Conservation (phyloP, 805 yeast genomes). For the Metschnikowia henanensis region DNA sequence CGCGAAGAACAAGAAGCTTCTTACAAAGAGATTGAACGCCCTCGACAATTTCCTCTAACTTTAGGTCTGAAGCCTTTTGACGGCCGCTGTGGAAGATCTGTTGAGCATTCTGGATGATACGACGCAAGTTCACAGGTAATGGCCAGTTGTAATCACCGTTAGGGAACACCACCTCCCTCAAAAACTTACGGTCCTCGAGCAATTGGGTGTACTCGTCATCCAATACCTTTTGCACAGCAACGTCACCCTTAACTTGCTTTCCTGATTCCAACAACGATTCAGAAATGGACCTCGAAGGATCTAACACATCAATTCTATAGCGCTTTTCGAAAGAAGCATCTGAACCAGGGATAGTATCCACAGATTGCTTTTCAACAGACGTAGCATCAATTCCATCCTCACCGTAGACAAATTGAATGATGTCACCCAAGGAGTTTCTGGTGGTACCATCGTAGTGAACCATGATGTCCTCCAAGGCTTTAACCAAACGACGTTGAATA, state of each 20-base stretch:
- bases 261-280: slow-evolving; percentile 85
- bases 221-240: slow-evolving; percentile 73
- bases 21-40: slow-evolving; percentile 70
- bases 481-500: slow-evolving; percentile 96
- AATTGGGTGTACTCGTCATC: slow-evolving; percentile 87
- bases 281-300: slow-evolving; percentile 55
- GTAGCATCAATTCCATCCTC: slow-evolving; percentile 99
- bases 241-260: slow-evolving; percentile 86
- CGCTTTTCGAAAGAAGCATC: slow-evolving; percentile 78
- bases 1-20: slow-evolving; percentile 77
- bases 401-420: slow-evolving; percentile 95
- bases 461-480: slow-evolving; percentile 96
- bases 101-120: slow-evolving; percentile 95
- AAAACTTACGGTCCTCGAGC: slow-evolving; percentile 68
- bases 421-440: slow-evolving; percentile 94
- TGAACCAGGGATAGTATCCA: slow-evolving; percentile 95
- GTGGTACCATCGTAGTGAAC: slow-evolving; percentile 98
- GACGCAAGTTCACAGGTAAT: slow-evolving; percentile 93
- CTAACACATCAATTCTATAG: slow-evolving; percentile 85
- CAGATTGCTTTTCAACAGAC: slow-evolving; percentile 93
- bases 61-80: slow-evolving; percentile 85
- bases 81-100: slow-evolving; percentile 95
- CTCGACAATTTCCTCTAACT: slow-evolving; percentile 73
- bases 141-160: slow-evolving; percentile 98
- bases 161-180: slow-evolving; percentile 79